A percentile compares a stretch with the other conserved stretches of the same genome.
Evolutionary conservation across 2,329 filamentous ascomycete genomes (phyloP).

Genomic region (Clonostachys sp.): DNA sequence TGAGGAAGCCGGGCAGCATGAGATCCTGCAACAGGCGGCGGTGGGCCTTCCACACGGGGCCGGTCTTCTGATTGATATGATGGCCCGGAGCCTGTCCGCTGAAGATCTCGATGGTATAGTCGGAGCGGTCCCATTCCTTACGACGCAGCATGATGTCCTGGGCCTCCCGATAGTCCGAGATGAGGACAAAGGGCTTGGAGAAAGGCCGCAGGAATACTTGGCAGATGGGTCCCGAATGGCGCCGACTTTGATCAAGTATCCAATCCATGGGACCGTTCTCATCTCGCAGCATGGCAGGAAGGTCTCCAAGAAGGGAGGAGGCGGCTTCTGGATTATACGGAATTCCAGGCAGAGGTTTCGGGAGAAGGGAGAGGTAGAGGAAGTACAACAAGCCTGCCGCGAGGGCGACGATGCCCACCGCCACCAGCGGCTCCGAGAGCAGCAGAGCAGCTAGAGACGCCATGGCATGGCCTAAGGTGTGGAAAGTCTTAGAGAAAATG

Average conservation of each 20-base stretch:
- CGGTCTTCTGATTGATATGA: slow-evolving; percentile 23
- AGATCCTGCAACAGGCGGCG: slow-evolving; percentile 28
- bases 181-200: slow-evolving; percentile 32
- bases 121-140: slow-evolving; percentile 37
- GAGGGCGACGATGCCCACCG: too few relatives aligned
- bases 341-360: slow-evolving; percentile 37
- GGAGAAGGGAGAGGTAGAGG: slow-evolving; percentile 15
- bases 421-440: too few relatives aligned
- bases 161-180: slow-evolving; percentile 31
- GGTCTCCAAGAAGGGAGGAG: slow-evolving; percentile 31
- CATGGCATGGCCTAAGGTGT: too few relatives aligned
- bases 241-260: slow-evolving; percentile 19
- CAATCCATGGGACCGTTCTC: slow-evolving; percentile 5
- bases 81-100: slow-evolving; percentile 21
- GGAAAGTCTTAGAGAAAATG: too few relatives aligned
- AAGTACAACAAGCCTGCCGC: not conserved
- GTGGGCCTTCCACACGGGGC: slow-evolving; percentile 21
- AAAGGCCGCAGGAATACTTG: slow-evolving; percentile 43
- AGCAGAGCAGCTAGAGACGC: too few relatives aligned
- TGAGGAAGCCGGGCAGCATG: slow-evolving; percentile 29
- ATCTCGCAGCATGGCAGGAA: slow-evolving; percentile 14
- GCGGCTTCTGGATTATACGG: slow-evolving; percentile 33
- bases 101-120: slow-evolving; percentile 23
- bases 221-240: slow-evolving; percentile 31
- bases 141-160: slow-evolving; percentile 39